A percentile compares a stretch with the other conserved stretches of the same genome.
These are phyloP conservation scores for Candida takata DNA, from an alignment of 805 yeast species.

Conservation along the genomic window DNA sequence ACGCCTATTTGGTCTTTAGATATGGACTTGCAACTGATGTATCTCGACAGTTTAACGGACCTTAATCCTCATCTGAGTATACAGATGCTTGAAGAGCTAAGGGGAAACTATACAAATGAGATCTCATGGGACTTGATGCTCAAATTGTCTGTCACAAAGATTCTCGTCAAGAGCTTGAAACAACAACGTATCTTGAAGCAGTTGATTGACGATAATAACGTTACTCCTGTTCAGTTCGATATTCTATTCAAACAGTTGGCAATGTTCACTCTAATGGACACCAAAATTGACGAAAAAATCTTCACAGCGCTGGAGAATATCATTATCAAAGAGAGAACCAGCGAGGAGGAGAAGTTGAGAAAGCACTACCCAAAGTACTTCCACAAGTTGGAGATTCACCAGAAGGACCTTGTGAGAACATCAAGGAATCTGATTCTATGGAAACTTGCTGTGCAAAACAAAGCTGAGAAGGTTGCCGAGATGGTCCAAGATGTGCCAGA, in stretches of 20 bases:
- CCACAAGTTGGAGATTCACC: conserved; percentile 12
- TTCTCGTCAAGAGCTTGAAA: conserved; percentile 15
- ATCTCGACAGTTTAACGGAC: conserved; percentile 17
- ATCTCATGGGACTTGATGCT: conserved; percentile 6
- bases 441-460: conserved; percentile 11
- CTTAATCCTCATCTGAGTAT: conserved; percentile 7
- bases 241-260: conserved; percentile 12
- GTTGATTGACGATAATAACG: conserved; percentile 1
- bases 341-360: conserved; percentile 13
- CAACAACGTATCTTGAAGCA: conserved; percentile 11
- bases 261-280: conserved; percentile 12
- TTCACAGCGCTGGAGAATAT: conserved; percentile 7
- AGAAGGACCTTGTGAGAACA: conserved; percentile 4
- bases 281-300: conserved; percentile 8
- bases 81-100: conserved; percentile 2
- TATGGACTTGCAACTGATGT: conserved; percentile 17
- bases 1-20: conserved; percentile 10
- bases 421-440: conserved; percentile 14
- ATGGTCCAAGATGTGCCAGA: conserved; percentile 1
- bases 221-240: conserved; percentile 7
- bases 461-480: conserved; percentile 3
- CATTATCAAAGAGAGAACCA: background rate
- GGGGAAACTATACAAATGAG: conserved; percentile 1
- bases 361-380: conserved; percentile 17
- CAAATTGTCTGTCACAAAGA: conserved; percentile 12